Percentiles rank a stretch among this genome's conserved stretches.
These are phyloP conservation scores for Cutaneotrichosporon curvatum DNA, from an alignment of 1,284 basidiomycete genomes.

Conservation along the genomic window DNA sequence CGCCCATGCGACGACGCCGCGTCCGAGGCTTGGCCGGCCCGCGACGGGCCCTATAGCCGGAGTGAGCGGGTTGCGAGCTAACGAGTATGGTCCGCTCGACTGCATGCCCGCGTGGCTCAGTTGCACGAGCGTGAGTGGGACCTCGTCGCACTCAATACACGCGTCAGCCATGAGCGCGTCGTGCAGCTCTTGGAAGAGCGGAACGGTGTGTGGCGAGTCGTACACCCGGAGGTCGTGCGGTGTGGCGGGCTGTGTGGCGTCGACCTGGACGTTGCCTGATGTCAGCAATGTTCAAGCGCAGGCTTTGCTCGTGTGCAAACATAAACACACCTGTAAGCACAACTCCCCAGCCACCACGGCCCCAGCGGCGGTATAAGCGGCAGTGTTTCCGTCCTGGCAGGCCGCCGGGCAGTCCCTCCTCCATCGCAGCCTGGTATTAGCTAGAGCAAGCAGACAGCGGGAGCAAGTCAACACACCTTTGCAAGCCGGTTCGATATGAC, in stretches of 20 bases:
- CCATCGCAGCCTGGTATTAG: slow-evolving; percentile 62
- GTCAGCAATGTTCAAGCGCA: too few relatives aligned
- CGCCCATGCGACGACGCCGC: slow-evolving; percentile 44
- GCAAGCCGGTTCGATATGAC: slow-evolving; percentile 49
- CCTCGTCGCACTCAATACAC: slow-evolving; percentile 3
- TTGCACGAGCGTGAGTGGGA: slow-evolving; percentile 57
- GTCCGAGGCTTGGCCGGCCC: slow-evolving; percentile 48
- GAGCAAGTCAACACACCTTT: slow-evolving; percentile 46
- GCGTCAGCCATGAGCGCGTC: slow-evolving; percentile 50
- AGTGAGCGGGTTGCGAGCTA: slow-evolving; percentile 32
- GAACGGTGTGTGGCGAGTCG: slow-evolving; percentile 29
- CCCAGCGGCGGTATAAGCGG: slow-evolving; percentile 70
- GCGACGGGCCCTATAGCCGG: slow-evolving; percentile 68
- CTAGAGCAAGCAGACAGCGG: not conserved
- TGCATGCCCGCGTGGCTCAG: slow-evolving; percentile 82
- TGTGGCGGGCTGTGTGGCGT: slow-evolving; percentile 61
- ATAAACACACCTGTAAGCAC: slow-evolving; percentile 60
- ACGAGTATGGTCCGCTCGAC: slow-evolving; percentile 52
- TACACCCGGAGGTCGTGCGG: slow-evolving; percentile 74
- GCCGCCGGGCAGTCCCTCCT: slow-evolving; percentile 73
- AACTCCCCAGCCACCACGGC: slow-evolving; percentile 74
- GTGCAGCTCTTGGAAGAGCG: slow-evolving; percentile 55
- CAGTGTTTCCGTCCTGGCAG: slow-evolving; percentile 61
- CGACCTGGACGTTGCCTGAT: slow-evolving; percentile 72
- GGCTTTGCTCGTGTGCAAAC: not conserved